phyloP scores from a whole-genome alignment of 2,329 filamentous ascomycete genomes.

The Venturia pyrina region DNA sequence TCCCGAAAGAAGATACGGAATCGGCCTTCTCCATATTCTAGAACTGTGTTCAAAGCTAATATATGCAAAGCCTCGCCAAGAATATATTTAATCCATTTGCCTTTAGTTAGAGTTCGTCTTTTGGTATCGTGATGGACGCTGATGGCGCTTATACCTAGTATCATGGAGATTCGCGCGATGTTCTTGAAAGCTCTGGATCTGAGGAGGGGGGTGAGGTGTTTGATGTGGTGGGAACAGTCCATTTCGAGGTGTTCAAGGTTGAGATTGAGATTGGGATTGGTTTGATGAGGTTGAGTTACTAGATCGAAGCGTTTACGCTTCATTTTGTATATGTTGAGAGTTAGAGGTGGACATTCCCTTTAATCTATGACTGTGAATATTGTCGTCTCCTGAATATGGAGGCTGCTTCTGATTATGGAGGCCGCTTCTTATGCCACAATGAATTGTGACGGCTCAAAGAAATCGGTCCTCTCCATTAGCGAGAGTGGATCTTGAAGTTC shows the following conservation, averaged over 20 bases:
- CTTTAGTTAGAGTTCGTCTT: not conserved
- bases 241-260: not conserved
- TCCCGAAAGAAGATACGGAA: not conserved
- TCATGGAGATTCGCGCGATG: not conserved
- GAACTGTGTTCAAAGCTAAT: not conserved
- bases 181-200: not conserved
- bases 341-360: not conserved
- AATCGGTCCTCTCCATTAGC: not conserved
- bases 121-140: not conserved
- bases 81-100: not conserved
- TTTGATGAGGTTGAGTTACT: not conserved
- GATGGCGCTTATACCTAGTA: not conserved
- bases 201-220: not conserved
- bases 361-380: not conserved
- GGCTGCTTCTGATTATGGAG: not conserved
- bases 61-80: not conserved
- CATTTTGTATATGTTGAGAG: not conserved
- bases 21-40: not conserved
- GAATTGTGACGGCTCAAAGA: not conserved
- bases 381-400: not conserved
- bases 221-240: not conserved
- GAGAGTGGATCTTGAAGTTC: too few species aligned
- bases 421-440: not conserved
- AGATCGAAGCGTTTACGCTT: not conserved
- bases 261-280: not conserved